Percentiles rank a stretch among this genome's conserved stretches.
These are phyloP conservation scores for Theobroma cacao DNA, from an alignment of 345 rosid species.

Conservation along the genomic window DNA sequence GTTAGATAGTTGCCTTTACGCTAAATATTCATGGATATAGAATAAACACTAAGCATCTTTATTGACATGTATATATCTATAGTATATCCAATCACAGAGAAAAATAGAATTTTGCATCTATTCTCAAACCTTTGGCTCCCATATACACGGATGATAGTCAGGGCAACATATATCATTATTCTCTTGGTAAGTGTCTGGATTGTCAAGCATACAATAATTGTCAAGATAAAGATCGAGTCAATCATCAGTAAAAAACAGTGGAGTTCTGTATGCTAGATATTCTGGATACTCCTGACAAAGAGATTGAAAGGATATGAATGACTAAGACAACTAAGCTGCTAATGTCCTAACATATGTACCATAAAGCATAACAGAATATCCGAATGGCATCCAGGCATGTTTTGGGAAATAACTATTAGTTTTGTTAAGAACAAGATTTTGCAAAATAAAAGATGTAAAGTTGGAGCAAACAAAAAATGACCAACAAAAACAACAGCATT, in stretches of 20 bases:
- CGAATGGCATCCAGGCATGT: background rate
- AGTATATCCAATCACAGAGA: constrained; percentile 6
- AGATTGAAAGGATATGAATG: constrained; percentile 22
- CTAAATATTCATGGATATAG: constrained; percentile 16
- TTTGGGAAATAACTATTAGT: background rate
- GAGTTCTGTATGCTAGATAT: constrained; percentile 70
- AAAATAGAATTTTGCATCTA: constrained; percentile 8
- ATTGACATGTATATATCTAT: constrained; percentile 4
- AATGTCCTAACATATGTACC: constrained; percentile 10
- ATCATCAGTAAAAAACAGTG: constrained; percentile 64
- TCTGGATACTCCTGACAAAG: constrained; percentile 81
- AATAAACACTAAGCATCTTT: background rate
- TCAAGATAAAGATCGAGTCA: constrained; percentile 91
- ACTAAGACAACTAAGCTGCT: constrained; percentile 6
- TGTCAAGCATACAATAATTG: constrained; percentile 61
- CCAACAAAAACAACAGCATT: background rate
- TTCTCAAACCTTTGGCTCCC: constrained; percentile 83
- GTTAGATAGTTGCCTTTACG: constrained; percentile 13
- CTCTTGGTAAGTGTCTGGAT: constrained; percentile 44
- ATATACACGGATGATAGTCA: constrained; percentile 96
- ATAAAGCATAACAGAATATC: background rate
- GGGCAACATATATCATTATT: constrained; percentile 70
- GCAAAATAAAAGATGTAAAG: background rate
- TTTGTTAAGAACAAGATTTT: background rate
- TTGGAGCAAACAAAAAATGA: background rate